A percentile compares a stretch with the other conserved stretches of the same genome.
Evolutionary conservation across 1,139 yeast species (phyloP).

Genomic region (Geotrichum fermentans): DNA sequence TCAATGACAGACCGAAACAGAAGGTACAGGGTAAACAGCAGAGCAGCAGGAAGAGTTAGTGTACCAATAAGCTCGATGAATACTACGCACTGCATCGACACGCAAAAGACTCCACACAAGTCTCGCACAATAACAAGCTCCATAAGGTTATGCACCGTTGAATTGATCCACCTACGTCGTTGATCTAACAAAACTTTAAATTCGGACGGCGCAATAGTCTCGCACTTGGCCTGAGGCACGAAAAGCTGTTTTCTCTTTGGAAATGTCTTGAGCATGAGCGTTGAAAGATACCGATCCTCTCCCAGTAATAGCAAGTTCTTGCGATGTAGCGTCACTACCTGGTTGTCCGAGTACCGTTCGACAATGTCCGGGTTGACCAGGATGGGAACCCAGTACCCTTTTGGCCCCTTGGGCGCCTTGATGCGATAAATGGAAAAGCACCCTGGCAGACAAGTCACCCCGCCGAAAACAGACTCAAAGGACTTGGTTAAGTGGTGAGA

Average conservation of each 20-base stretch:
- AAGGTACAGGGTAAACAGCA: slow-evolving; percentile 74
- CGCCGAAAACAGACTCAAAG: slow-evolving; percentile 38
- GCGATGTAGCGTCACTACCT: slow-evolving; percentile 36
- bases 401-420: slow-evolving; percentile 49
- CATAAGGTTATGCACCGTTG: slow-evolving; percentile 37
- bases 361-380: slow-evolving; percentile 37
- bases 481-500: slow-evolving; percentile 39
- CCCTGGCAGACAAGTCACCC: slow-evolving; percentile 40
- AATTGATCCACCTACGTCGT: slow-evolving; percentile 41
- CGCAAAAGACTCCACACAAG: slow-evolving; percentile 39
- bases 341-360: slow-evolving; percentile 34
- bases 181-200: slow-evolving; percentile 36
- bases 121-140: slow-evolving; percentile 36
- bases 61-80: slow-evolving; percentile 37
- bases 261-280: slow-evolving; percentile 37
- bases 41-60: slow-evolving; percentile 81
- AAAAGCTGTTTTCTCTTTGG: slow-evolving; percentile 36
- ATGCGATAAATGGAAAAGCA: slow-evolving; percentile 39
- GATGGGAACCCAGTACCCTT: slow-evolving; percentile 71
- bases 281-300: slow-evolving; percentile 38
- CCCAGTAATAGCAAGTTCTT: slow-evolving; percentile 37
- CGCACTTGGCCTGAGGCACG: slow-evolving; percentile 36
- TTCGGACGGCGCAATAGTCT: slow-evolving; percentile 35
- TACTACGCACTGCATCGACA: slow-evolving; percentile 39
- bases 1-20: slow-evolving; percentile 65